Conservation (phyloP, 306 rosid genomes). For the Gynostemma pentaphyllum region DNA sequence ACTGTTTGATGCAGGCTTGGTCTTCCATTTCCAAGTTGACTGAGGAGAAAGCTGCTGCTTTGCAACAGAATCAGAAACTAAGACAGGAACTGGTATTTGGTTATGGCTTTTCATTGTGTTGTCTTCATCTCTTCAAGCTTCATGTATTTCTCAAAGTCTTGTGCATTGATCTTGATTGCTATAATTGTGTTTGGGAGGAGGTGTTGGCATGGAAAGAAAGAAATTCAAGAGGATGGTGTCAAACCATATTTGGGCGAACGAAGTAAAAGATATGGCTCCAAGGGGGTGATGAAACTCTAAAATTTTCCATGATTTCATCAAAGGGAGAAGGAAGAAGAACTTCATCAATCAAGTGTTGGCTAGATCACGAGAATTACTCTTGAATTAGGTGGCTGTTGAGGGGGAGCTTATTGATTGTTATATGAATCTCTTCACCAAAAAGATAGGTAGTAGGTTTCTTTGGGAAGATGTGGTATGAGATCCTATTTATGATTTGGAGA, state of each 20-base stretch:
- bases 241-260: neutral
- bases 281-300: neutral
- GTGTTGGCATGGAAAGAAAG: neutral
- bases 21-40: slow-evolving; percentile 29
- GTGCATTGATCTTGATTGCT: neutral
- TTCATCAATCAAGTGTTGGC: too few relatives aligned
- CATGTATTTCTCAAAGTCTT: neutral
- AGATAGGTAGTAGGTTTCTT: too few relatives aligned
- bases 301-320: neutral
- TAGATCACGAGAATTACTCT: too few relatives aligned
- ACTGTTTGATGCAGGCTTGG: slow-evolving; percentile 24
- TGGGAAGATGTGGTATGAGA: too few relatives aligned
- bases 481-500: too few relatives aligned
- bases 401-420: too few relatives aligned
- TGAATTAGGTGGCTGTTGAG: too few relatives aligned
- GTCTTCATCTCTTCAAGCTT: neutral
- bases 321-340: too few relatives aligned
- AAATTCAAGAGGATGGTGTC: neutral
- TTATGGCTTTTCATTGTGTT: neutral
- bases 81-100: slow-evolving; percentile 31
- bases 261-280: too few relatives aligned
- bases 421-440: too few relatives aligned
- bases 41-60: slow-evolving; percentile 29
- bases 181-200: slow-evolving; percentile 1
- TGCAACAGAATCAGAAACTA: slow-evolving; percentile 30